These are phyloP conservation scores for Phialophora chinensis DNA, from an alignment of 2,329 filamentous ascomycete genomes.

Conservation along the genomic window DNA sequence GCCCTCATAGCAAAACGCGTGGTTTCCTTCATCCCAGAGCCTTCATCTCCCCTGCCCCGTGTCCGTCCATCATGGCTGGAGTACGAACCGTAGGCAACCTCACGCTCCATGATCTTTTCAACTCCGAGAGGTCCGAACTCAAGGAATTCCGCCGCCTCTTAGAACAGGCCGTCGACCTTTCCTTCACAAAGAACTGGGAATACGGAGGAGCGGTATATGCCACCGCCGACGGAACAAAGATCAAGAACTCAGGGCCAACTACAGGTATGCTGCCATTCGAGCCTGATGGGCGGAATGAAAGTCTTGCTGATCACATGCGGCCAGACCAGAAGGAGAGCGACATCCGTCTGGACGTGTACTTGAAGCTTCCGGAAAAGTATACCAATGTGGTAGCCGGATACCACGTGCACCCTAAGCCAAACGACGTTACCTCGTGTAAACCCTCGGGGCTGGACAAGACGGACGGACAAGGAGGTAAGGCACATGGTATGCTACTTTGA, in stretches of 20 bases:
- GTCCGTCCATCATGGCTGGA: background rate
- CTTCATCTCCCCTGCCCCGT: background rate
- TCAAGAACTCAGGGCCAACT: background rate
- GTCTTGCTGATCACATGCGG: background rate
- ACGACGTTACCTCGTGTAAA: background rate
- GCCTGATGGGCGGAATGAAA: background rate
- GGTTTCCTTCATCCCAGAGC: background rate
- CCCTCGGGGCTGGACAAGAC: background rate
- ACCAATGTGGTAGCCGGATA: background rate
- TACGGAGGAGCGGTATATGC: background rate
- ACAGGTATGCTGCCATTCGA: background rate
- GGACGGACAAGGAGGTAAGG: background rate
- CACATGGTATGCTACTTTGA: background rate
- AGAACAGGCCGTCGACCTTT: background rate
- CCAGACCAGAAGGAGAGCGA: background rate
- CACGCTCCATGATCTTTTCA: slow-evolving; percentile 1
- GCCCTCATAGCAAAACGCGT: no score
- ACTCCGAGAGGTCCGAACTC: background rate
- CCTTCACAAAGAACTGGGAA: background rate
- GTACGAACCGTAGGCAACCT: background rate
- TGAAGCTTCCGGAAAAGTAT: background rate
- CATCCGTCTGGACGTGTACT: background rate
- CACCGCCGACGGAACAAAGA: background rate
- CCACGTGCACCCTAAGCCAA: background rate
- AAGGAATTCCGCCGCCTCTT: background rate